Percentiles rank a stretch among this genome's conserved stretches.
phyloP scores from a whole-genome alignment of 768 basidiomycete genomes.

The Serpula lacrymans region DNA sequence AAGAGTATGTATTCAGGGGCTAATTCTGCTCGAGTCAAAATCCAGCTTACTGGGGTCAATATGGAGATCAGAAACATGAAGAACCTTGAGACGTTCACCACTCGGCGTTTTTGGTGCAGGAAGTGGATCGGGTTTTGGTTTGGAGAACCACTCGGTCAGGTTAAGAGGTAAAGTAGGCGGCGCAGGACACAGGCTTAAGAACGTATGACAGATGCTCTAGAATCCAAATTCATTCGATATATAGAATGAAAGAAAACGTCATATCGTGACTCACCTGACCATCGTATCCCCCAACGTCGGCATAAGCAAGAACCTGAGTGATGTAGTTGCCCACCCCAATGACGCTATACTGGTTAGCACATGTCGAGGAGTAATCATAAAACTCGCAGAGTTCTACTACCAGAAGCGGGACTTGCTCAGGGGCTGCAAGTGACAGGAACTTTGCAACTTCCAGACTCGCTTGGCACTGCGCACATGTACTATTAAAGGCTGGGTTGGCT shows the following conservation, averaged over 20 bases:
- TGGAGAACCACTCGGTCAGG: conserved; percentile 47
- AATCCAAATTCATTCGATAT: conserved; percentile 1
- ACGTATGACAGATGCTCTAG: conserved; percentile 36
- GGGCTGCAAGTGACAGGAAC: conserved; percentile 40
- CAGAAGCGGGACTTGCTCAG: conserved; percentile 39
- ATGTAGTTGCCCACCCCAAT: conserved; percentile 40
- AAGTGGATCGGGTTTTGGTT: conserved; percentile 46
- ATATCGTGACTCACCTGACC: conserved; percentile 35
- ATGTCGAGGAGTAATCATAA: conserved; percentile 35
- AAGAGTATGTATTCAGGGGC: not conserved
- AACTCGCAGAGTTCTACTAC: conserved; percentile 39
- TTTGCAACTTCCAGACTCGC: conserved; percentile 37
- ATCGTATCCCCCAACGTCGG: conserved; percentile 45
- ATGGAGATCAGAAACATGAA: conserved; percentile 50
- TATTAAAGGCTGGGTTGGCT: conserved; percentile 33
- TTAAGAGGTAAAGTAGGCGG: conserved; percentile 40
- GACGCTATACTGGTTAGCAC: conserved; percentile 30
- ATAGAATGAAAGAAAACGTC: not conserved
- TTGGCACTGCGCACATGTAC: conserved; percentile 38
- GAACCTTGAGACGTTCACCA: conserved; percentile 44
- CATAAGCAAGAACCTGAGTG: conserved; percentile 46
- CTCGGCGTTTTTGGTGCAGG: conserved; percentile 39
- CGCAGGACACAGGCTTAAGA: conserved; percentile 33
- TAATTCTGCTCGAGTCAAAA: not conserved
- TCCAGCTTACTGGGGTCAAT: conserved; percentile 43